Conservation (phyloP, 345 rosid species). For the Eucalyptus microcorys region DNA sequence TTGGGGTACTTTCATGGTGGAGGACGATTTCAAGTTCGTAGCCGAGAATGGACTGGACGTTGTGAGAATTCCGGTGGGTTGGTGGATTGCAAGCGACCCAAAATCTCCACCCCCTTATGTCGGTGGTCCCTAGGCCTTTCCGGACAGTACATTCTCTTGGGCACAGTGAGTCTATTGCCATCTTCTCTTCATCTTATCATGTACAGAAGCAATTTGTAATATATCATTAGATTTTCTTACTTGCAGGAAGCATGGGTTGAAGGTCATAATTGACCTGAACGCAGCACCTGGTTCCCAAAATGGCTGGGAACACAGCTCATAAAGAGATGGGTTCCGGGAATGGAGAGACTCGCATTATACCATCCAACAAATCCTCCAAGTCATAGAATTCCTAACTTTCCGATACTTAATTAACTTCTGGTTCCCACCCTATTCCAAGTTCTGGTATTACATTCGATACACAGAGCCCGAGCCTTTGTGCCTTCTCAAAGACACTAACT, state of each 20-base stretch:
- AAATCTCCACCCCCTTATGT: constrained; percentile 38
- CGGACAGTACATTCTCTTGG: constrained; percentile 53
- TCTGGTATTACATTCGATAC: neutral
- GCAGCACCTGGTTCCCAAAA: constrained; percentile 62
- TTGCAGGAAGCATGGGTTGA: constrained; percentile 29
- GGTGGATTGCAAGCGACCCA: constrained; percentile 63
- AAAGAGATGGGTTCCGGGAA: constrained; percentile 45
- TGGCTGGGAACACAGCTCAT: constrained; percentile 37
- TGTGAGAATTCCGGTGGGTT: constrained; percentile 47
- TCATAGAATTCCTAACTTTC: constrained; percentile 37
- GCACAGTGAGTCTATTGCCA: no score
- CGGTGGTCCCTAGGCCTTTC: constrained; percentile 33
- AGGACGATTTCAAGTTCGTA: constrained; percentile 45
- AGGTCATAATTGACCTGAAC: constrained; percentile 38
- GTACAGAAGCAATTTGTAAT: neutral
- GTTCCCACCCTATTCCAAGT: neutral
- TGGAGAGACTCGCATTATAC: constrained; percentile 32
- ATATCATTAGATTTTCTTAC: neutral
- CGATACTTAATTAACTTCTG: neutral
- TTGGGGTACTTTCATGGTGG: constrained; percentile 40
- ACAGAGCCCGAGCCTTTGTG: constrained; percentile 23
- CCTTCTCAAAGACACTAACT: no score
- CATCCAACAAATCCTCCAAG: constrained; percentile 24
- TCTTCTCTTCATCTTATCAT: neutral
- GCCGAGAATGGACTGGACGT: constrained; percentile 27